Evolutionary conservation across 2,329 filamentous ascomycete genomes (phyloP).

Genomic region (Emmonsia crescens): DNA sequence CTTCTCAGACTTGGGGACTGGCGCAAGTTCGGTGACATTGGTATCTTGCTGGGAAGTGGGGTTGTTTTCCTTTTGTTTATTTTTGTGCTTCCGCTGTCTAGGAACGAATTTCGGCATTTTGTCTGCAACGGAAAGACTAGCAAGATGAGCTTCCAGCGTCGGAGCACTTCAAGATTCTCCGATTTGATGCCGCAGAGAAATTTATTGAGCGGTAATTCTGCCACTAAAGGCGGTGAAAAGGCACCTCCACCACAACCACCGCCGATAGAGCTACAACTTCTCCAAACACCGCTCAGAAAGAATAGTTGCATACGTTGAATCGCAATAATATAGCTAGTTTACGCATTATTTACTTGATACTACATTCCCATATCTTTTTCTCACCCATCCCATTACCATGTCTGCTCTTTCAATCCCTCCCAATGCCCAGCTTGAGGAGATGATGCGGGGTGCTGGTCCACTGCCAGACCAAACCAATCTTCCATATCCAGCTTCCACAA

Average conservation of each 20-base stretch:
- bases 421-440: background rate
- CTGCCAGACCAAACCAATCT: slow-evolving; percentile 22
- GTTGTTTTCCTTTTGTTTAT: slow-evolving; percentile 16
- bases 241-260: background rate
- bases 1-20: slow-evolving; percentile 42
- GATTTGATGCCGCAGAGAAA: background rate
- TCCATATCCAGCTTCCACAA: slow-evolving; percentile 59
- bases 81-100: slow-evolving; percentile 49
- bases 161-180: background rate
- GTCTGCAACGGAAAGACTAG: background rate
- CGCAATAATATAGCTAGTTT: background rate
- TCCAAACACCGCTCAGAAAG: background rate
- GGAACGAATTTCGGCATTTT: slow-evolving; percentile 42
- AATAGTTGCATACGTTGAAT: background rate
- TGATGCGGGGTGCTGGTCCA: background rate
- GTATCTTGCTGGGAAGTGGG: slow-evolving; percentile 33
- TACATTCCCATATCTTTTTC: background rate
- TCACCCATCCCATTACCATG: background rate
- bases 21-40: slow-evolving; percentile 31
- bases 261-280: background rate
- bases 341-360: background rate
- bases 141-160: background rate
- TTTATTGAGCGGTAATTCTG: slow-evolving; percentile 10
- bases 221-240: slow-evolving; percentile 13
- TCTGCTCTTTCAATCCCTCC: background rate